Conservation (phyloP, 2,329 filamentous ascomycete genomes). For the Rutstroemia sydowiana region DNA sequence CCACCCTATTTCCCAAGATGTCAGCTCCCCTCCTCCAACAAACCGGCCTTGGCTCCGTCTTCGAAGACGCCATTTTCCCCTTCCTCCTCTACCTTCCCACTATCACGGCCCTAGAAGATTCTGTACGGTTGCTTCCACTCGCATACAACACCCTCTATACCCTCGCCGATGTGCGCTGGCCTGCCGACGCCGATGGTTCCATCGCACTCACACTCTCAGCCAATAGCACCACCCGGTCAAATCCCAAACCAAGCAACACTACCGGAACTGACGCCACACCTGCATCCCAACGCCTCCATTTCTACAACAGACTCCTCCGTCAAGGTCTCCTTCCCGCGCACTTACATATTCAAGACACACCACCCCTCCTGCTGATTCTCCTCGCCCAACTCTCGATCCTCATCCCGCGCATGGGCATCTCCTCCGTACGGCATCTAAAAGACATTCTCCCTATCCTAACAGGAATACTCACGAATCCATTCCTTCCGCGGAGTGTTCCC, state of each 20-base stretch:
- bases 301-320: constrained; percentile 46
- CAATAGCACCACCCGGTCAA: neutral
- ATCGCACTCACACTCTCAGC: constrained; percentile 9
- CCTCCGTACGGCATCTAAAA: constrained; percentile 61
- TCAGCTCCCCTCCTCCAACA: constrained; percentile 45
- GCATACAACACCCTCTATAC: constrained; percentile 61
- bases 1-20: constrained; percentile 47
- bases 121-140: constrained; percentile 52
- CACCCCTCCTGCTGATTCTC: constrained; percentile 49
- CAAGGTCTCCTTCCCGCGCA: constrained; percentile 49
- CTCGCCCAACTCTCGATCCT: constrained; percentile 43
- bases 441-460: constrained; percentile 40
- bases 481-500: constrained; percentile 48
- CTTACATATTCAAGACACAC: constrained; percentile 51
- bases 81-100: constrained; percentile 70
- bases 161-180: constrained; percentile 38
- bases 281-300: constrained; percentile 29
- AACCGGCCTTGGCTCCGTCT: constrained; percentile 60
- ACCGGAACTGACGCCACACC: no score
- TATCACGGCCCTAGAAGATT: constrained; percentile 67
- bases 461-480: constrained; percentile 60
- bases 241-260: neutral
- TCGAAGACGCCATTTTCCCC: constrained; percentile 62
- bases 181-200: constrained; percentile 8
- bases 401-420: constrained; percentile 51